Evolutionary conservation across 1,284 basidiomycete species (phyloP), one percentile per base, ranked within the genome.

Genomic region (Boletus mariae): DNA sequence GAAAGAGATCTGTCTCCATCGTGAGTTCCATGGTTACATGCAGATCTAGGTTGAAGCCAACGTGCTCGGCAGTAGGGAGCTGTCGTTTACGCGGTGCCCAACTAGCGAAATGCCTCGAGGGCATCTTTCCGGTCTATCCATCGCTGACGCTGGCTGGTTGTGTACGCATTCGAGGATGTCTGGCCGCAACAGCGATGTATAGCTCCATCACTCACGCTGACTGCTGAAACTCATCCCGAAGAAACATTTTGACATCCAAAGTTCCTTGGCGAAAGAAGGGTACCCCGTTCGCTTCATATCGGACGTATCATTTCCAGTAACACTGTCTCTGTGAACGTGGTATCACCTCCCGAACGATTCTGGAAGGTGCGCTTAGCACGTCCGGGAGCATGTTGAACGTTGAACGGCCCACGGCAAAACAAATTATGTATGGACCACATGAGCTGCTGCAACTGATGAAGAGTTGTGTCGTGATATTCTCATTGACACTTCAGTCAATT

Each of bases 401-500:
- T 32, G 12, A 13, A 32, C 12, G 1, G 11, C 12, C 31, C 20
- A 20, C 20, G 20, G 20, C 20, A 20, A 20, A 20, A 20, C 20
- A 20, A 20, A 20, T 20, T 20, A 20, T 20, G 20, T 20, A 20
- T 20, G 20, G 20, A 20, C 20, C 2, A 2, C 20, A 20, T 20
- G 20, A 20, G 20, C 20, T 20, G 20, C 20, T 20, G 20, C 20
- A 20, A 20, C 20, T 20, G 20, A 20, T 20, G 20, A 20, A 20
- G 20, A 20, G 20, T 20, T 20, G 20, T 45, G 59, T 67, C 34
- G 12, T 23, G 23, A 41, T 8, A 6, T 6, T 76, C 59, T 73
- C 76, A 52, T 79, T 79, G 49, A 80, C 52, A 20, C 17, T 20
- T 20, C 17, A 20, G 17, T 20, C 17, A 20, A 25, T 73, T 76